These are phyloP conservation scores for Lentinus brumalis DNA, from an alignment of 768 basidiomycete genomes.

Conservation along the genomic window DNA sequence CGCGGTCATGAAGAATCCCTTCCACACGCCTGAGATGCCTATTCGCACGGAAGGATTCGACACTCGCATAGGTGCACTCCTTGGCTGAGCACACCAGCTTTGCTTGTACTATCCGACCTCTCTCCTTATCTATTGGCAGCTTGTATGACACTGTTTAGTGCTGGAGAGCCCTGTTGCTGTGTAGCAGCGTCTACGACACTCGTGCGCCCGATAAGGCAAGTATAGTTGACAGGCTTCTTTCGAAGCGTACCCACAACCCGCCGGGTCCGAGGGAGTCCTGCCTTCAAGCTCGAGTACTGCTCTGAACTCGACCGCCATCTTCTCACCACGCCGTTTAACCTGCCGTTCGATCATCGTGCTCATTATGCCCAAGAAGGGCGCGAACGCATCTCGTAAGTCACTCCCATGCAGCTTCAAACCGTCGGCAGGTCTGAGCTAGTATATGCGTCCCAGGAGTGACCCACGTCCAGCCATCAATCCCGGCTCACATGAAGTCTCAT, in stretches of 20 bases:
- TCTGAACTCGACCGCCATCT: not conserved
- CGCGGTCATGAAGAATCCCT: conserved; percentile 98
- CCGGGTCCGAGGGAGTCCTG: too few relatives aligned
- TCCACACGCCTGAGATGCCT: conserved; percentile 99
- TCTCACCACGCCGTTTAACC: not conserved
- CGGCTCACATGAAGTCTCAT: not conserved
- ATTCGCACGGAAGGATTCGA: conserved; percentile 93
- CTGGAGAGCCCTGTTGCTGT: not conserved
- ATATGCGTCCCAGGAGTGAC: not conserved
- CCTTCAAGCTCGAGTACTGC: not conserved
- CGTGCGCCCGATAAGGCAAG: conserved; percentile 7
- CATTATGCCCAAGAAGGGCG: not conserved
- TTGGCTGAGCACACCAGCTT: conserved; percentile 7
- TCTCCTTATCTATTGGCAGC: not conserved
- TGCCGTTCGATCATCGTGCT: not conserved
- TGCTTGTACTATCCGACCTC: not conserved
- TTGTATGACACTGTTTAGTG: not conserved
- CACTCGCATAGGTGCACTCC: conserved; percentile 56
- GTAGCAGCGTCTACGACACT: not conserved
- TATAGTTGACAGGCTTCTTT: conserved; percentile 7
- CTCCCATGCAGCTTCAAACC: too few relatives aligned
- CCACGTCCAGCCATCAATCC: not conserved
- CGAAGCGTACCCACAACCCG: too few relatives aligned
- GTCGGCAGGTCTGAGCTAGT: not conserved
- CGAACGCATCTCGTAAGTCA: not conserved